A percentile compares a stretch with the other conserved stretches of the same genome.
Conservation (phyloP, 495 filamentous ascomycete genomes). For the Entonaema liquescens region DNA sequence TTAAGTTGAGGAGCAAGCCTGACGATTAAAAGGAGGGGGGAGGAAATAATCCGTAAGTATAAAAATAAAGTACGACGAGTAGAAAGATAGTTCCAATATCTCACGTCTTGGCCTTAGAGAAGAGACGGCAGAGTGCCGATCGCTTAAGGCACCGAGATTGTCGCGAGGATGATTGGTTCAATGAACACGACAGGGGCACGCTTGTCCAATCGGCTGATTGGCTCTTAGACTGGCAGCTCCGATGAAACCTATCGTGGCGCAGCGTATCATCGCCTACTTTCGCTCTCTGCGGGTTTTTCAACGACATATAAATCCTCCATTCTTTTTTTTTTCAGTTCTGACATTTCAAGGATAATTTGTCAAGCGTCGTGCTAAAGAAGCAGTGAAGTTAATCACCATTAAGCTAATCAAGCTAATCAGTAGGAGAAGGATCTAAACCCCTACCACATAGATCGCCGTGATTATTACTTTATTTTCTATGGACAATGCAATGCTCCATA, state of each 20-base stretch:
- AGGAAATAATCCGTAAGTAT: neutral
- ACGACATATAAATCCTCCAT: neutral
- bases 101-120: neutral
- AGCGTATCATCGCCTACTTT: constrained; percentile 12
- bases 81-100: neutral
- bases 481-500: neutral
- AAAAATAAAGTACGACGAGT: neutral
- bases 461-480: neutral
- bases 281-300: neutral
- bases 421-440: neutral
- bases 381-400: neutral
- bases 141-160: constrained; percentile 35
- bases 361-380: neutral
- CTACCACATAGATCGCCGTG: neutral
- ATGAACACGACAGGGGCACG: neutral
- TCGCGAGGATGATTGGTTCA: constrained; percentile 27
- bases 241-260: constrained; percentile 18
- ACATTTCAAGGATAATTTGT: neutral
- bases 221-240: neutral
- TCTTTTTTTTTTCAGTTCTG: neutral
- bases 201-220: constrained; percentile 17
- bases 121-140: constrained; percentile 16
- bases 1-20: neutral
- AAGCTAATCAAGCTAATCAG: neutral
- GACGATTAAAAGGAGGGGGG: neutral